Percentiles rank a stretch among this genome's conserved stretches.
Evolutionary conservation across 106 monocot genomes (phyloP).

Genomic region (Apostasia ramifera): DNA sequence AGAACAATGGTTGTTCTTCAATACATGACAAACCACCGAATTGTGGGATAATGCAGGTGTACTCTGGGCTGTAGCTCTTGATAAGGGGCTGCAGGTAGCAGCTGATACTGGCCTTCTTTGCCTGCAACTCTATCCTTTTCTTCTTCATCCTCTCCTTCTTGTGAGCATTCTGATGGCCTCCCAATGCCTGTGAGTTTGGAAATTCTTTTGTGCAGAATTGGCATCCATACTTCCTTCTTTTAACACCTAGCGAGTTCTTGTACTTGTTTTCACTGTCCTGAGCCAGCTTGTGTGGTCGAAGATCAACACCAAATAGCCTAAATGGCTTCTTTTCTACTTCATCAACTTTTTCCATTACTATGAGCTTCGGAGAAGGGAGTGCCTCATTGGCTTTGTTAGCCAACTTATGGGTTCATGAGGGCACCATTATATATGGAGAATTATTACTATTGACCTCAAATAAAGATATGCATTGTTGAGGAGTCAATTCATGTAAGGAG

Average conservation of each 20-base stretch:
- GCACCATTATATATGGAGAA: slow-evolving; percentile 4
- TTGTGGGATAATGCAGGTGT: neutral
- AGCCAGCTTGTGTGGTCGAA: slow-evolving; percentile 3
- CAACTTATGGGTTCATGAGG: neutral
- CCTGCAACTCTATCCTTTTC: slow-evolving; percentile 52
- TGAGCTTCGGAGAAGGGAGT: neutral
- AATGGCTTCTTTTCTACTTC: slow-evolving; percentile 32
- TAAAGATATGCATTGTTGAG: neutral
- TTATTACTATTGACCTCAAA: neutral
- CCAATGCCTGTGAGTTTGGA: slow-evolving; percentile 62
- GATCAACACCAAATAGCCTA: slow-evolving; percentile 54
- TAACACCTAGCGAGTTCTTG: neutral
- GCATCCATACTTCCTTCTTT: slow-evolving; percentile 39
- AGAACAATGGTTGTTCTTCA: neutral
- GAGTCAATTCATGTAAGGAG: slow-evolving; percentile 1
- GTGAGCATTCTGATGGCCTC: slow-evolving; percentile 84
- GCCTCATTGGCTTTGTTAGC: neutral
- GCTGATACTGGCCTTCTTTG: slow-evolving; percentile 24
- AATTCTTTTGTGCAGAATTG: slow-evolving; percentile 69
- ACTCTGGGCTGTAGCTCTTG: slow-evolving; percentile 18
- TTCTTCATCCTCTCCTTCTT: slow-evolving; percentile 78
- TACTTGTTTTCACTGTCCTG: neutral
- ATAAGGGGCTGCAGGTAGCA: slow-evolving; percentile 46
- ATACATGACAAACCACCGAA: neutral
- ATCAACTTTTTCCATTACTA: slow-evolving; percentile 5